Base-by-base conservation (phyloP, 73 alveolate species). In the Breviolum minutum region DNA sequence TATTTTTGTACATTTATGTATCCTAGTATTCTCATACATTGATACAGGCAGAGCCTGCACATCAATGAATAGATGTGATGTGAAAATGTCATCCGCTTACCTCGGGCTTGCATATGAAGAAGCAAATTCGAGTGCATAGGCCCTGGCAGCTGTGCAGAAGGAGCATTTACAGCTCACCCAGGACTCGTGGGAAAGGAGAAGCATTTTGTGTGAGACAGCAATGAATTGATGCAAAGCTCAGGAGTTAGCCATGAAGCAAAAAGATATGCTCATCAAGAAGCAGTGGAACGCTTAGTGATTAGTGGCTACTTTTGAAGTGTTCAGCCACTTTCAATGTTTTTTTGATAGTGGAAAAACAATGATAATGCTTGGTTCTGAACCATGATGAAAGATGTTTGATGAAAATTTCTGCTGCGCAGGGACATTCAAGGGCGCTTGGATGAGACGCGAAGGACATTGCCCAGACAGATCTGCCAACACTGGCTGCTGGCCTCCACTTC, bases 361-460 rank as follows among this genome's bases (percentile, higher is more conserved):
- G 54, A 4, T 12, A 2, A 29, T 17, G 32, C 71, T 7, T 54
- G 40, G 73, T 73, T 83, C 60, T 32, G 87, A 8, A 22, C 30
- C 26, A 13, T 10, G 19, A 9, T 6, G 20, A 20, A 26, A 30
- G 64, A 10, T 26, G 20, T 29, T 29, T 77, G 64, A 30, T 77
- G 13, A 64, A 77, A 10, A 10, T 77, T 8, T 9, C 62, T 8
- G 70, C 70, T 80, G 40, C 64, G 69, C n/a, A 88, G 95, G 95
- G 74, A 77, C 29, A 88, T 88, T 12, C 95, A 69, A 69, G 95
- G 95, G n/a, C 86, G 86, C 26, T 73, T 88, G 63, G 95, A 88
- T 14, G 95, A 88, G 95, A 88, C 95, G 17, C 68, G 69, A n/a
- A 88, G 86, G 85, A 24, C 24, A 8, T 54, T n/a, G n/a, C n/a